Evolutionary conservation across 2,329 filamentous ascomycete species (phyloP), one percentile per base, ranked within the genome.

Genomic region (Colletotrichum sp.): DNA sequence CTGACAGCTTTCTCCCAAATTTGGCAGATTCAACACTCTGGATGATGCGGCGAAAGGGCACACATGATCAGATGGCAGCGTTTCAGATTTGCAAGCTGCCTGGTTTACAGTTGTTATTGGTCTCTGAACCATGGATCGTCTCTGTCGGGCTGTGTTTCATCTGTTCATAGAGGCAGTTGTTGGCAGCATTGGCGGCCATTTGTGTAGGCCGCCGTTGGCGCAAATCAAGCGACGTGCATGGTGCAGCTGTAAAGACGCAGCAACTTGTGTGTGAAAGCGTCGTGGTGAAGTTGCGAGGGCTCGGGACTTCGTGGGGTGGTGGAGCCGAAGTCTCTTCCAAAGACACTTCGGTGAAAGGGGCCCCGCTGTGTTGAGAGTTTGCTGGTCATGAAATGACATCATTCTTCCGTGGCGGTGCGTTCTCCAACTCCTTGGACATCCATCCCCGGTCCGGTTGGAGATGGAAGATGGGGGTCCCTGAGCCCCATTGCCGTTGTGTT

Each of bases 21-120:
- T n/a, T 49, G 68, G 49, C 49, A 67, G 39, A 62, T 19, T 44
- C n/a, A 52, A 52, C 44, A 52, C 44, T 52, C 19, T 68, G 59
- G 34, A 70, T 52, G 68, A 70, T 62, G 55, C 57, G 49, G 55
- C 55, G 15, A 12, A 16, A 61, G 12, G 52, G 63, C 25, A 59
- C 65, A 70, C 57, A 57, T 71, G 61, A 75, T 71, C 75, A 71
- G 72, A 67, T 75, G 75, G 55, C 70, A 73, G 44, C 57, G 73
- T 65, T 72, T 59, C 44, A 39, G 34, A 49, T 29, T 29, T 75
- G 25, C 19, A 3, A 39, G 36, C 12, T 29, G 71, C 63, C n/a
- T 39, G n/a, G 49, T 32, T 36, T 49, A 13, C 25, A 55, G 25
- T 66, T 9, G 61, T 25, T 27, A 71, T 39, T 71, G 61, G 61